These are phyloP conservation scores for Penicillium salamii DNA, from an alignment of 495 filamentous ascomycete genomes.

Conservation along the genomic window DNA sequence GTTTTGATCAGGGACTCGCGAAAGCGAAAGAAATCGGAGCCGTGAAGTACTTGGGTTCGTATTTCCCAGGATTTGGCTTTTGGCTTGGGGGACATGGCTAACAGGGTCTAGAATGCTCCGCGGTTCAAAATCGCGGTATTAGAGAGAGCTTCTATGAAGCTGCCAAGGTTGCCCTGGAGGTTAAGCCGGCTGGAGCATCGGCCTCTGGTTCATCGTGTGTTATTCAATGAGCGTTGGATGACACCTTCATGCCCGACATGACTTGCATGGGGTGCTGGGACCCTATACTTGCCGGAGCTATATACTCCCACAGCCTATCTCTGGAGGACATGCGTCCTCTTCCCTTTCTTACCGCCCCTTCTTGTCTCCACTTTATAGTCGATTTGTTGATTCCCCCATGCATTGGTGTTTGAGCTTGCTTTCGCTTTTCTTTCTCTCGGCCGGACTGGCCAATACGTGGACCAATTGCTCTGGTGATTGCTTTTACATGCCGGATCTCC, in stretches of 20 bases:
- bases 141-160: slow-evolving; percentile 99
- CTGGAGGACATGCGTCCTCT: neutral
- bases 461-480: slow-evolving; percentile 2
- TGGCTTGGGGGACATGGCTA: neutral
- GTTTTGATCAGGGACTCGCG: slow-evolving; percentile 88
- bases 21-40: slow-evolving; percentile 87
- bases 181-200: slow-evolving; percentile 57
- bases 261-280: no score
- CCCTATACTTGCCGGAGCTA: neutral
- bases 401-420: slow-evolving; percentile 14
- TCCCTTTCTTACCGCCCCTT: neutral
- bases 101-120: slow-evolving; percentile 78
- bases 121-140: slow-evolving; percentile 94
- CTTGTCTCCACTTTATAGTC: neutral
- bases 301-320: no score
- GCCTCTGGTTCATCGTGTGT: slow-evolving; percentile 28
- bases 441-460: slow-evolving; percentile 1
- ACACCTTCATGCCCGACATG: neutral
- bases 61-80: slow-evolving; percentile 30
- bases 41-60: slow-evolving; percentile 87
- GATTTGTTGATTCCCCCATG: slow-evolving; percentile 28
- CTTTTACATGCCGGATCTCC: slow-evolving; percentile 18
- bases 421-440: slow-evolving; percentile 5
- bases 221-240: slow-evolving; percentile 27
- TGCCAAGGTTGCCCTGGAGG: slow-evolving; percentile 89